Percentiles rank a stretch among this genome's conserved stretches.
Conservation (phyloP, 305 asterid genomes). For the Solanum hybrid region DNA sequence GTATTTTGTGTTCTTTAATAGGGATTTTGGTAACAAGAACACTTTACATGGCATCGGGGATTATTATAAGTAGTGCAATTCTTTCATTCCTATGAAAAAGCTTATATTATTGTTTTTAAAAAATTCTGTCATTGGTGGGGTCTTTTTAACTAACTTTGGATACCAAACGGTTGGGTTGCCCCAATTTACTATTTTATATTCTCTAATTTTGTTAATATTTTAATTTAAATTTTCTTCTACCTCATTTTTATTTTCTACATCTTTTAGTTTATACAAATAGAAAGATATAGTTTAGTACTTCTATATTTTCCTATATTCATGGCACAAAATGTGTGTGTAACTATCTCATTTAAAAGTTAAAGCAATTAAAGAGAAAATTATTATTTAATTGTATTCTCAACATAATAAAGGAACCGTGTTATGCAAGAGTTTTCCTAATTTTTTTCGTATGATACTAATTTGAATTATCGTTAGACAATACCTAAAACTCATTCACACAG, state of each 20-base stretch:
- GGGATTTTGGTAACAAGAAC: not conserved
- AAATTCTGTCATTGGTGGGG: not conserved
- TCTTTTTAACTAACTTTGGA: not conserved
- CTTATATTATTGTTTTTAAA: not conserved
- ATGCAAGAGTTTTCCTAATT: not conserved
- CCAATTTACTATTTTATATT: not conserved
- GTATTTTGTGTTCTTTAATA: too few relatives aligned
- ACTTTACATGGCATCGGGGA: not conserved
- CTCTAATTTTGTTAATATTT: not conserved
- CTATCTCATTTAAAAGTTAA: too few relatives aligned
- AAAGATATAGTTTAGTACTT: not conserved
- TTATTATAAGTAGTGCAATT: not conserved
- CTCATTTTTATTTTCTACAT: not conserved
- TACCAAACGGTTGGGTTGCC: not conserved
- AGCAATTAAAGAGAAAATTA: not conserved
- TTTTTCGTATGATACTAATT: not conserved
- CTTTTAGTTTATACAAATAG: not conserved
- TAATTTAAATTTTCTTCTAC: not conserved
- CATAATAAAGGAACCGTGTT: not conserved
- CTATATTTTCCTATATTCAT: not conserved
- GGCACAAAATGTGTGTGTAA: not conserved
- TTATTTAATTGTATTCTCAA: not conserved
- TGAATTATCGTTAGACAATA: not conserved
- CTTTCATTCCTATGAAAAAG: not conserved
- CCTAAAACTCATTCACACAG: not conserved